Base-by-base conservation (phyloP, 1,139 yeast genomes). In the Blastobotrys arbuscula region DNA sequence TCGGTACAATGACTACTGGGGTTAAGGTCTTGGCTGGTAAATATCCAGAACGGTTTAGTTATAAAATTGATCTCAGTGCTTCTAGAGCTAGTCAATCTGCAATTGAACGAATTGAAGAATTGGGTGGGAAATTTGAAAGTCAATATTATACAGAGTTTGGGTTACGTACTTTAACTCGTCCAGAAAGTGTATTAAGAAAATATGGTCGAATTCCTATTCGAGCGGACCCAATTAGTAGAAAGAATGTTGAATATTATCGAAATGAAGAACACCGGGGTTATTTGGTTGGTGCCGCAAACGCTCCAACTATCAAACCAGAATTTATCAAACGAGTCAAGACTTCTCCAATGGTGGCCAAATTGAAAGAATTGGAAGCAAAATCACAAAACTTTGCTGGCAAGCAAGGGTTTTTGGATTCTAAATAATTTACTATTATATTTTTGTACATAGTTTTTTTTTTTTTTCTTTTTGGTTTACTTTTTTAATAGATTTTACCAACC, bases 201-300 rank as follows among this genome's bases (percentile, higher is more conserved):
- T 82, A 79, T 61, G 96, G 94, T 19, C 79, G 89, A 55, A 69
- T 90, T 21, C 97, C 97, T 26, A 68, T 88, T 55, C 82, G 80
- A 47, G 94, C 97, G 3, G 79, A 90, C 67, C 98, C 98, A 21
- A 84, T 83, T 8, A 82, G 79, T 58, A 79, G 87, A 68, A 83
- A 87, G 70, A 89, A 84, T 61, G 82, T 92, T 53, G 80, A 78
- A 53, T 88, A 75, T 67, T 92, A 92, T 69, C 78, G 92, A 42
- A 77, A 79, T 64, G 76, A 77, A 6, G 81, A 75, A 35, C 81
- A 80, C 62, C 77, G 89, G 56, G 97, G 98, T 2, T 90, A 87
- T 63, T 71, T 90, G 59, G 69, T 60, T 13, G 69, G 54, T 34
- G 57, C 68, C 2, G 64, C 66, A 5, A 62, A 59, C 19, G 66